phyloP scores from a whole-genome alignment of 768 basidiomycete genomes.

The Amanita molliuscula region DNA sequence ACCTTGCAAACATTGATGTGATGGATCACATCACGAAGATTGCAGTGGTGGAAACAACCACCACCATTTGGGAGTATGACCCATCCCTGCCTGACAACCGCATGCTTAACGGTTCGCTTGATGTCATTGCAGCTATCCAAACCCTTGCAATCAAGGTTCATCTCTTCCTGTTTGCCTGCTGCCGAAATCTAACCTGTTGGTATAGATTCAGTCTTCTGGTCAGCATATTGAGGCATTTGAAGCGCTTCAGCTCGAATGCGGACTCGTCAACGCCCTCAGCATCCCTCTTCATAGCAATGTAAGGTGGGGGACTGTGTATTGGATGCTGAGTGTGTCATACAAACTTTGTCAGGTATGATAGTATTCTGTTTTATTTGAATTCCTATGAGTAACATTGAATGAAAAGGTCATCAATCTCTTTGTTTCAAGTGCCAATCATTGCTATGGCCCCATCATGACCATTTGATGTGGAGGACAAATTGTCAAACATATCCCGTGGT shows the following conservation, averaged over 20 bases:
- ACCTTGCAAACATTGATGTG: slow-evolving; percentile 16
- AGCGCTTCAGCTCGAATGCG: slow-evolving; percentile 8
- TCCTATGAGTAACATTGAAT: neutral
- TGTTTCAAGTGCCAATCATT: neutral
- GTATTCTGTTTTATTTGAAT: neutral
- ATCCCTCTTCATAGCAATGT: slow-evolving; percentile 15
- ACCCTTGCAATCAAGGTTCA: slow-evolving; percentile 21
- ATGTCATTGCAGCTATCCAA: slow-evolving; percentile 19
- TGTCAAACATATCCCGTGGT: slow-evolving; percentile 19
- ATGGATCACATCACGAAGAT: slow-evolving; percentile 22
- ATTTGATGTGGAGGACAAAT: slow-evolving; percentile 10
- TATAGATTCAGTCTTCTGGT: neutral
- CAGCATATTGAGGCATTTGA: slow-evolving; percentile 6
- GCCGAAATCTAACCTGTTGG: neutral
- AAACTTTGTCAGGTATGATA: slow-evolving; percentile 3
- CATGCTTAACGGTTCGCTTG: slow-evolving; percentile 15
- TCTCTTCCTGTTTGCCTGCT: slow-evolving; percentile 9
- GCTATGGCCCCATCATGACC: slow-evolving; percentile 14
- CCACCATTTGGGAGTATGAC: slow-evolving; percentile 26
- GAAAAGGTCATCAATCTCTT: neutral
- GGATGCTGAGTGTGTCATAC: slow-evolving; percentile 11
- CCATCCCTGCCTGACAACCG: slow-evolving; percentile 13
- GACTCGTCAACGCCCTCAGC: slow-evolving; percentile 8
- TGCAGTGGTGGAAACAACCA: slow-evolving; percentile 15
- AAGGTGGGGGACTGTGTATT: slow-evolving; percentile 14